phyloP scores from a whole-genome alignment of 148 eudicot species.

The Agrostemma githago region DNA sequence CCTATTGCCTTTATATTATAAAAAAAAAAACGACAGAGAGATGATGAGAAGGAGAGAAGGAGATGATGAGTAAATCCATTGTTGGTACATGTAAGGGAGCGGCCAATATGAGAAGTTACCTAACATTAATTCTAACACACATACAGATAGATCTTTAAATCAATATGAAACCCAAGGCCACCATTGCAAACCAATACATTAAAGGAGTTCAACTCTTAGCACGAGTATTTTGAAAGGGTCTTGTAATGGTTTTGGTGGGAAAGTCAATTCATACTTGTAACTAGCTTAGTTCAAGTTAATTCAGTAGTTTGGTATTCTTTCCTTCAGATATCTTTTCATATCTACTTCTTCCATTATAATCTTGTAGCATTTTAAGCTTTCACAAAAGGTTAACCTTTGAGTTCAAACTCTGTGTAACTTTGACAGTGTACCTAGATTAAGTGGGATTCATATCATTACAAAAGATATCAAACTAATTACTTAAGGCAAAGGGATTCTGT shows the following conservation, averaged over 20 bases:
- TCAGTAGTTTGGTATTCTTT: not conserved
- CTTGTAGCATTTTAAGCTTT: not conserved
- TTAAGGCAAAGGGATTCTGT: not conserved
- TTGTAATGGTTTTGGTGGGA: not conserved
- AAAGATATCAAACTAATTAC: not conserved
- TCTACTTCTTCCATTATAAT: not conserved
- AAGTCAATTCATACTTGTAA: not conserved
- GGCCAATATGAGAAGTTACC: not conserved
- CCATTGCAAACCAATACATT: not conserved
- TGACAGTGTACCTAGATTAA: not conserved
- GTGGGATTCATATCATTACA: not conserved
- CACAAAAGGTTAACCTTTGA: too few relatives aligned
- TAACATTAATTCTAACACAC: not conserved
- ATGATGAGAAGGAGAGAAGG: not conserved
- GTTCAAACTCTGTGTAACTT: not conserved
- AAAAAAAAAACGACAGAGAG: not conserved
- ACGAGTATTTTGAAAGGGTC: not conserved
- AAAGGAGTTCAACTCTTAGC: not conserved
- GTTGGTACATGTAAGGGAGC: not conserved
- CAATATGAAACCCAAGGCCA: not conserved
- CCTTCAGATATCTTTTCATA: too few relatives aligned
- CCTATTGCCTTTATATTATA: conserved; percentile 61
- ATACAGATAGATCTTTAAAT: not conserved
- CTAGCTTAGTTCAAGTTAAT: not conserved
- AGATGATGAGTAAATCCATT: not conserved